phyloP scores from a whole-genome alignment of 2,329 filamentous ascomycete species.

The Alternaria conjuncta region DNA sequence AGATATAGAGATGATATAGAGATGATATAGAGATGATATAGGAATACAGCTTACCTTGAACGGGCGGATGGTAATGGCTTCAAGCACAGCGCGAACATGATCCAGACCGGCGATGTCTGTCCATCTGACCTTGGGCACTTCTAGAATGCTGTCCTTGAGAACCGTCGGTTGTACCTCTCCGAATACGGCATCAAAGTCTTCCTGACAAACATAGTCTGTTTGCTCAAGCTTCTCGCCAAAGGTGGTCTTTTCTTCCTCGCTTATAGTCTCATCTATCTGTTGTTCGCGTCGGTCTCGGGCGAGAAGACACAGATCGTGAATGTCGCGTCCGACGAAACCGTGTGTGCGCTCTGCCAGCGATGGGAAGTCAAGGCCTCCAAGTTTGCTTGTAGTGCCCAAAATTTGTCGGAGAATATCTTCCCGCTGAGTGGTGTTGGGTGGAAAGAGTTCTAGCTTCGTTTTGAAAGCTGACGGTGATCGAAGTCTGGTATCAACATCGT shows the following conservation, averaged over 20 bases:
- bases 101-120: conserved; percentile 86
- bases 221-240: conserved; percentile 24
- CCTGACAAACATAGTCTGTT: conserved; percentile 32
- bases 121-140: conserved; percentile 87
- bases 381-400: conserved; percentile 55
- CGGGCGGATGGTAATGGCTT: conserved; percentile 64
- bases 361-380: conserved; percentile 55
- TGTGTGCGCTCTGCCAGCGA: conserved; percentile 78
- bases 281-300: conserved; percentile 53
- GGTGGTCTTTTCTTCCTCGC: conserved; percentile 30
- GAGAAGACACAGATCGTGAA: conserved; percentile 68
- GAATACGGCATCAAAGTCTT: conserved; percentile 71
- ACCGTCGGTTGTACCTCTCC: conserved; percentile 77
- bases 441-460: conserved; percentile 73
- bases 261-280: conserved; percentile 22
- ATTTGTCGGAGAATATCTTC: conserved; percentile 71
- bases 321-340: conserved; percentile 82
- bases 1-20: neutral
- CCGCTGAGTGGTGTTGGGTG: conserved; percentile 75
- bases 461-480: conserved; percentile 70
- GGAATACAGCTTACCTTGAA: conserved; percentile 55
- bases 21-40: neutral
- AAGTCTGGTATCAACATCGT: conserved; percentile 74
- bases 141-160: conserved; percentile 87
- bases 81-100: conserved; percentile 69